These are phyloP conservation scores for Penicillium argentinense DNA, from an alignment of 495 filamentous ascomycete species.

Conservation along the genomic window DNA sequence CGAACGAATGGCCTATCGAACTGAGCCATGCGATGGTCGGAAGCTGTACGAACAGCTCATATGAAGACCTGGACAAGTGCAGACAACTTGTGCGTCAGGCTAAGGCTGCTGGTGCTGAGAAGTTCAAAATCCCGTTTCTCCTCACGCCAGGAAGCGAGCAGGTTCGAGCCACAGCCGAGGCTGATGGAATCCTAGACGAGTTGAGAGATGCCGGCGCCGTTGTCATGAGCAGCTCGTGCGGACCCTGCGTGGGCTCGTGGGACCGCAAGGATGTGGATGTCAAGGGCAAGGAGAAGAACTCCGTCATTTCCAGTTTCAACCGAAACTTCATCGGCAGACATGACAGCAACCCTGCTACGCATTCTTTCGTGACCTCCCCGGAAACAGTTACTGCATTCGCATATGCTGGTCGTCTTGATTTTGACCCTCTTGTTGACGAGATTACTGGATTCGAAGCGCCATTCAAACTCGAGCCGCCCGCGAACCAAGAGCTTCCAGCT, in stretches of 20 bases:
- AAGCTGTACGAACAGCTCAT: conserved; percentile 74
- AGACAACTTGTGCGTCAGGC: conserved; percentile 86
- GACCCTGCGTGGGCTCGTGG: conserved; percentile 71
- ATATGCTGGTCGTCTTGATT: conserved; percentile 19
- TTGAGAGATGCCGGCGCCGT: conserved; percentile 86
- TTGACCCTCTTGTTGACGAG: conserved; percentile 6
- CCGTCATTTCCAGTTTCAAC: conserved; percentile 82
- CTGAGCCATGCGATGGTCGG: conserved; percentile 81
- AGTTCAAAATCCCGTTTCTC: conserved; percentile 79
- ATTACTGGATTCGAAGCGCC: background rate
- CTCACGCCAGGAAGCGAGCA: conserved; percentile 87
- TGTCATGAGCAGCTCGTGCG: conserved; percentile 85
- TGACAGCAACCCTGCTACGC: conserved; percentile 69
- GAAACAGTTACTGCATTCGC: conserved; percentile 24
- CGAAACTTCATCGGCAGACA: conserved; percentile 93
- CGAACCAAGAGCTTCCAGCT: conserved; percentile 10
- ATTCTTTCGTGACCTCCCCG: conserved; percentile 23
- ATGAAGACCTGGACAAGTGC: conserved; percentile 44
- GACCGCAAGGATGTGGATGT: conserved; percentile 82
- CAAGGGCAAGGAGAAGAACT: conserved; percentile 76
- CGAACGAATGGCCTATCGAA: conserved; percentile 84
- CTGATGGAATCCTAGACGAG: conserved; percentile 81
- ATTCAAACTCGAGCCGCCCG: conserved; percentile 12
- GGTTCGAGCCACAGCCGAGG: conserved; percentile 81
- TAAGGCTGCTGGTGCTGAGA: conserved; percentile 70